phyloP scores from a whole-genome alignment of 768 basidiomycete species.

The Lactarius sp. region DNA sequence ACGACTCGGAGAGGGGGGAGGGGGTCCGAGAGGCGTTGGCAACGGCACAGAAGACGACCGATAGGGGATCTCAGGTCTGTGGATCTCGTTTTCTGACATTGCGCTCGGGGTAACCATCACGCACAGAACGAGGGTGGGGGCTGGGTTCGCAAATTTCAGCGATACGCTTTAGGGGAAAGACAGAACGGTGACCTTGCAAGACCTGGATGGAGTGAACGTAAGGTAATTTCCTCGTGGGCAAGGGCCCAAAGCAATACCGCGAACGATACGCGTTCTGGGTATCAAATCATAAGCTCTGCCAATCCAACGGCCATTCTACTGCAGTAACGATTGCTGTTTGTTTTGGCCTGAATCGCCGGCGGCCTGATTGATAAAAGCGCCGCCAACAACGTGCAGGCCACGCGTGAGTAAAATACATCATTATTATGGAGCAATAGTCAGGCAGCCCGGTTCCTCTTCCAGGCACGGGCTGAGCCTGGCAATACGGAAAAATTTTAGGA shows the following conservation, averaged over 20 bases:
- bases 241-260: not conserved
- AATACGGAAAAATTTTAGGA: not conserved
- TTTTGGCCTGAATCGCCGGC: not conserved
- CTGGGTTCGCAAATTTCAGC: not conserved
- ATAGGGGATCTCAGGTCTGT: not conserved
- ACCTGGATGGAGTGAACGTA: constrained; percentile 8
- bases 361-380: not conserved
- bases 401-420: not conserved
- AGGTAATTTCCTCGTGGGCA: constrained; percentile 1
- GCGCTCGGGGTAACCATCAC: not conserved
- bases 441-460: not conserved
- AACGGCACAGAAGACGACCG: not conserved
- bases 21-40: not conserved
- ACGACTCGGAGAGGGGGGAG: not conserved
- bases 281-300: not conserved
- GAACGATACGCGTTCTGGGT: not conserved
- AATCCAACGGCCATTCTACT: not conserved
- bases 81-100: constrained; percentile 2
- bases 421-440: constrained; percentile 3
- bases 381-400: not conserved
- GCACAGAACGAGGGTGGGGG: constrained; percentile 4
- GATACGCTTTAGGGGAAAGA: not conserved
- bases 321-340: not conserved
- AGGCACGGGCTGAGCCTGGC: constrained; percentile 3
- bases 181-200: constrained; percentile 9